Conservation (phyloP, 2,329 filamentous ascomycete genomes). For the Fusarium pseudonygamai region DNA sequence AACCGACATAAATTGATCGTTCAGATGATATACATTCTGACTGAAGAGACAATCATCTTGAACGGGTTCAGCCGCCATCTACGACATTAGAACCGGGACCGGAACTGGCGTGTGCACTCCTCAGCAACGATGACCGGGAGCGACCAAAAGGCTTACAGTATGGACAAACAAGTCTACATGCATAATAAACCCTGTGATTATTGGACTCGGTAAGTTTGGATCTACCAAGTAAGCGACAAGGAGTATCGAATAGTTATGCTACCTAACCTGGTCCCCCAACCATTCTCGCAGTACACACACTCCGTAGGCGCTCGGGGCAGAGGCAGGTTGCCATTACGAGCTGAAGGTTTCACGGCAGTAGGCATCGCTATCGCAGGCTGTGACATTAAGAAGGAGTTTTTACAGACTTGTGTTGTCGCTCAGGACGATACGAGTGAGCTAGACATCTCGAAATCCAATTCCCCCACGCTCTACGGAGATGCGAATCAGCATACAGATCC, state of each 20-base stretch:
- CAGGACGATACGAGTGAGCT: constrained; percentile 15
- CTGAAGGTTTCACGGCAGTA: constrained; percentile 12
- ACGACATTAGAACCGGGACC: background rate
- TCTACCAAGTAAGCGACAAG: background rate
- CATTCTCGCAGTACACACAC: background rate
- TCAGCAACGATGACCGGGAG: constrained; percentile 1
- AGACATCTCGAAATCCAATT: constrained; percentile 7
- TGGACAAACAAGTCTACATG: constrained; percentile 1
- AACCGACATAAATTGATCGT: background rate
- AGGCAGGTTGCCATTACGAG: constrained; percentile 18
- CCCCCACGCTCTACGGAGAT: constrained; percentile 1
- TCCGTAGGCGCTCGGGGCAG: background rate
- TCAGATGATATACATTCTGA: background rate
- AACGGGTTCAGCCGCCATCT: background rate
- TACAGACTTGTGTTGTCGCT: constrained; percentile 12
- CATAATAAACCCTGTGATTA: constrained; percentile 9
- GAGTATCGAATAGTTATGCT: constrained; percentile 10
- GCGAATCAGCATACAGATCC: constrained; percentile 10
- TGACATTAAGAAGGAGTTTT: background rate
- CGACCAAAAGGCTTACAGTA: background rate
- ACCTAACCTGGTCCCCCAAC: constrained; percentile 8
- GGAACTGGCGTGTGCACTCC: constrained; percentile 1
- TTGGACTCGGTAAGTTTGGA: background rate
- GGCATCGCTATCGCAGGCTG: constrained; percentile 5
- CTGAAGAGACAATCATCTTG: background rate